These are phyloP conservation scores for Vigna unguiculata DNA, from an alignment of 306 rosid species.

Conservation along the genomic window DNA sequence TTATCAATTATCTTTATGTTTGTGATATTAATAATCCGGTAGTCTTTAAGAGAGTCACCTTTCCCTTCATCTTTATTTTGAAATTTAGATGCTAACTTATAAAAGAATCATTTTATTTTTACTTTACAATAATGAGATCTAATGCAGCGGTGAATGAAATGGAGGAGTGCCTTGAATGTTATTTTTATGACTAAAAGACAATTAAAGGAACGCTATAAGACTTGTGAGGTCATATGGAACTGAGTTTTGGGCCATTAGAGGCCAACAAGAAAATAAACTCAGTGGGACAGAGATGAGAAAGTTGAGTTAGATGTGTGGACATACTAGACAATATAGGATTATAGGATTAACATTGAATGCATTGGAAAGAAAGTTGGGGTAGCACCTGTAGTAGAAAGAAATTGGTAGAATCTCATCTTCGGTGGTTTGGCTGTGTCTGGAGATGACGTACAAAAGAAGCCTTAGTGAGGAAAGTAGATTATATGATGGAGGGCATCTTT, in stretches of 20 bases:
- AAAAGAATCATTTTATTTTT: neutral
- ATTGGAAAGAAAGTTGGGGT: neutral
- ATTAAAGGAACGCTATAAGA: neutral
- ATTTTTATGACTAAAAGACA: neutral
- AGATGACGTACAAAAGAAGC: neutral
- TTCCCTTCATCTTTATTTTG: conserved; percentile 5
- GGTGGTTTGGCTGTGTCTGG: neutral
- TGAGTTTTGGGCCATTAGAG: neutral
- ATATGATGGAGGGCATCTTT: neutral
- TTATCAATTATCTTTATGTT: conserved; percentile 17
- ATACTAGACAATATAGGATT: neutral
- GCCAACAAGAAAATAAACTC: neutral
- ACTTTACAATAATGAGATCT: conserved; percentile 4
- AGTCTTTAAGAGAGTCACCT: neutral
- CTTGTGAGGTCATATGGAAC: neutral
- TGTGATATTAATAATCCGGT: conserved; percentile 25
- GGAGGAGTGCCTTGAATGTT: neutral
- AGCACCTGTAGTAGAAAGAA: neutral
- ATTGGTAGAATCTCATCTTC: neutral
- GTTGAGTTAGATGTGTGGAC: neutral
- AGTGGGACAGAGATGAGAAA: neutral
- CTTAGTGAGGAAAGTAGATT: neutral
- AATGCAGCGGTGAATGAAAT: neutral
- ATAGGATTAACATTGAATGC: neutral
- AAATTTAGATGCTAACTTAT: conserved; percentile 1